Evolutionary conservation across 2,329 filamentous ascomycete genomes (phyloP), one percentile per base, ranked within the genome.

Genomic region (Atkinsonella texensis): DNA sequence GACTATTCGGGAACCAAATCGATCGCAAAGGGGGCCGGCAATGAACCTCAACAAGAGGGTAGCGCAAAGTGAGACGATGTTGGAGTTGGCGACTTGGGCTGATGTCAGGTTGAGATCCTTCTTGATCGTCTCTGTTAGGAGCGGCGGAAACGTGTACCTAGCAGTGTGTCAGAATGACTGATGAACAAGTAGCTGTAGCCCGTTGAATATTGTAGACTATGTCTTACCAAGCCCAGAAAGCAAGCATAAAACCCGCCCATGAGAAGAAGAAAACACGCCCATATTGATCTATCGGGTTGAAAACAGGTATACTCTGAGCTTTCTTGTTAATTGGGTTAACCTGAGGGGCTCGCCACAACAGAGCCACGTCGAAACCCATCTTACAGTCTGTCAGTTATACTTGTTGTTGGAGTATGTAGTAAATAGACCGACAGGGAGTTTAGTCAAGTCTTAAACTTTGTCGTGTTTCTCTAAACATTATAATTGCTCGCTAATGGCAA

Each of bases 221-320:
- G 28, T 58, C 64, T 54, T 52, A 68, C 86, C 86, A 95, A 11
- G 87, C 89, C 77, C 88, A 87, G 69, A 95, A 95, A 8, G 87
- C 85, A 50, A 91, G 79, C 77, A 93, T 83, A 68, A 93, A 93
- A 2, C 87, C 87, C 46, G 89, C 76, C 82, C 87, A 93, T 1
- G 85, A 86, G 70, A 95, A 95, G 73, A 90, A 89, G 68, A 94
- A 95, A 0, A 93, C 89, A 7, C 89, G 79, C 39, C 89, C 89
- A 72, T 95, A 89, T 59, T 82, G 72, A 65, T 94, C 77, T 60
- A 90, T 63, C 0, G 84, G 79, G 65, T 95, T 95, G 55, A 95
- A 71, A 20, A 87, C 65, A 0, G 89, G 89, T 46, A 95, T 80
- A 0, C 86, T 86, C 54, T 78, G 81, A 50, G 89, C 89, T 66